A percentile compares a stretch with the other conserved stretches of the same genome.
phyloP scores from a whole-genome alignment of 805 yeast genomes.

The Ogataea chonburiensis region DNA sequence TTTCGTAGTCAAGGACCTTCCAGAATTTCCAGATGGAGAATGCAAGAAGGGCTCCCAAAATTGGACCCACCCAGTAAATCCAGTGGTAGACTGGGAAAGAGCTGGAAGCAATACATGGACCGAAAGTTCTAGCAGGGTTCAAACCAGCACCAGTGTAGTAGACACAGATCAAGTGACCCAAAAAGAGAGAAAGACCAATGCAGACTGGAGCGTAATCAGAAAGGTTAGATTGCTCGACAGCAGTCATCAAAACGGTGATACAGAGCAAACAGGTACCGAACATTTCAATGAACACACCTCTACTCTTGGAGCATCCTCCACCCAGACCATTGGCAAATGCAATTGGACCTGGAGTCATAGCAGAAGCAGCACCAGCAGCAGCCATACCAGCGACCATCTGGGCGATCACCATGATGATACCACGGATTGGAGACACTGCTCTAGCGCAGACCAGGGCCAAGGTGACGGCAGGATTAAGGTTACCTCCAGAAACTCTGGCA shows the following conservation, averaged over 20 bases:
- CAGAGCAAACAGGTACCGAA: slow-evolving; percentile 75
- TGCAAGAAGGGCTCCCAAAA: slow-evolving; percentile 67
- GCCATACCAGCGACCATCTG: slow-evolving; percentile 87
- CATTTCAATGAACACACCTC: slow-evolving; percentile 81
- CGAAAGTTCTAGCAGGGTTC: slow-evolving; percentile 87
- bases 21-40: slow-evolving; percentile 65
- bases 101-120: slow-evolving; percentile 72
- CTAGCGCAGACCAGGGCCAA: slow-evolving; percentile 67
- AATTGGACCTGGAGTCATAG: slow-evolving; percentile 79
- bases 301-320: slow-evolving; percentile 64
- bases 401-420: slow-evolving; percentile 57
- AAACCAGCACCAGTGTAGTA: slow-evolving; percentile 89
- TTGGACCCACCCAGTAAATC: slow-evolving; percentile 93
- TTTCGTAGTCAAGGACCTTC: slow-evolving; percentile 64
- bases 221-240: slow-evolving; percentile 77
- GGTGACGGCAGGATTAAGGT: slow-evolving; percentile 87
- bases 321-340: slow-evolving; percentile 71
- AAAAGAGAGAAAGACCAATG: slow-evolving; percentile 78
- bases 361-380: slow-evolving; percentile 86
- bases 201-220: slow-evolving; percentile 78
- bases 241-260: slow-evolving; percentile 74
- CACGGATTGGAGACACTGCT: slow-evolving; percentile 73
- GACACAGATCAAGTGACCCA: slow-evolving; percentile 78
- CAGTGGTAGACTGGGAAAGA: slow-evolving; percentile 82
- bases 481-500: slow-evolving; percentile 83